Conservation (phyloP, 306 rosid species). For the Pterocarpus santalinus region DNA sequence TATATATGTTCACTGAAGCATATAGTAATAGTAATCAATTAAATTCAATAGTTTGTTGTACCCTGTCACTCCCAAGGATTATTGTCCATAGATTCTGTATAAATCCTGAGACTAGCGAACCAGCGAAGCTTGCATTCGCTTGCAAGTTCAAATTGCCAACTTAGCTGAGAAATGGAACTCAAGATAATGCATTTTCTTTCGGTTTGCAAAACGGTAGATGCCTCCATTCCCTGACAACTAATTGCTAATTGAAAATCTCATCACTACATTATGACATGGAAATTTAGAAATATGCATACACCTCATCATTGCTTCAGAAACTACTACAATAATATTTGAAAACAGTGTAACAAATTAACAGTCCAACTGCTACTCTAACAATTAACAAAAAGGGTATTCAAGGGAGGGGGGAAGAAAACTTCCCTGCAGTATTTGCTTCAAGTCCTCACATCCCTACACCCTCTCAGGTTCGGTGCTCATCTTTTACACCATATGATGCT, state of each 20-base stretch:
- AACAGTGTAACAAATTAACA: conserved; percentile 52
- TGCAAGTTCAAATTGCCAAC: neutral
- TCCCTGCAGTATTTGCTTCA: conserved; percentile 45
- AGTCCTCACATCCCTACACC: conserved; percentile 39
- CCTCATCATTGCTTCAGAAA: conserved; percentile 50
- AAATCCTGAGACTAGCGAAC: neutral
- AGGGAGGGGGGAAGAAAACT: conserved; percentile 48
- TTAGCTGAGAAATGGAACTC: neutral
- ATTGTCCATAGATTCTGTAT: neutral
- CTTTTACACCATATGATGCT: conserved; percentile 33
- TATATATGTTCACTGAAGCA: too few species aligned
- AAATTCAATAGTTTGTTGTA: neutral
- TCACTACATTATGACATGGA: conserved; percentile 3
- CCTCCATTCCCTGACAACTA: conserved; percentile 20
- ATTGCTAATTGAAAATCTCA: conserved; percentile 26
- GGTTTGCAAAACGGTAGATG: neutral
- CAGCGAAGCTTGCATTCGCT: neutral
- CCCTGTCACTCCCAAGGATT: neutral
- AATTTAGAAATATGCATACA: conserved; percentile 49
- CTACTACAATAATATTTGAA: conserved; percentile 50
- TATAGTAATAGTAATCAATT: neutral
- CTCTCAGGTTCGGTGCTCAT: conserved; percentile 36
- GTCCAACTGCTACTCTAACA: conserved; percentile 59
- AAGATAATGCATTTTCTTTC: neutral
- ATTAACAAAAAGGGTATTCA: conserved; percentile 45